Evolutionary conservation across 495 filamentous ascomycete species (phyloP), one percentile per base, ranked within the genome.

Genomic region (Hypoxylon perforatum): DNA sequence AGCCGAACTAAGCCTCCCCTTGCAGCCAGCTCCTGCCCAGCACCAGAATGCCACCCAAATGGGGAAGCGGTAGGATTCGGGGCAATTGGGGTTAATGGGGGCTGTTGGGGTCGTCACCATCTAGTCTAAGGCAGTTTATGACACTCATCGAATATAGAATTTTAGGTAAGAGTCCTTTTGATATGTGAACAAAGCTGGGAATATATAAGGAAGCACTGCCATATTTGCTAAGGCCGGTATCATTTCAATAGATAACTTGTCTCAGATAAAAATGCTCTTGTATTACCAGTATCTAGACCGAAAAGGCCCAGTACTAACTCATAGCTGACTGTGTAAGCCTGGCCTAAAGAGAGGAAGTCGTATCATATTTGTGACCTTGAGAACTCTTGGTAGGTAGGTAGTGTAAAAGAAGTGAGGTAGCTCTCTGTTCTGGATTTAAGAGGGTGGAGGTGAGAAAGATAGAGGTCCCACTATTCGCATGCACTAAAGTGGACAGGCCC

Each of bases 401-500:
- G 9, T 38, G 12, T 2, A 38, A 12, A 38, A n/a, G 35, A 12
- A 38, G 3, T 4, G 35, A 11, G 3, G 12, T 3, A 38, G 2
- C 4, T 38, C 4, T 38, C 35, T 28, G 25, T 28, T 28, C 25
- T 28, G 25, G 25, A 28, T 3, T 28, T 28, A 7, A 28, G 7
- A 28, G 35, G 28, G 45, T 21, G 2, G 44, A 12, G 30, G 17
- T 15, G 12, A 17, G 46, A 36, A 51, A 28, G 15, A 7, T 18
- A 18, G 3, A 3, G 8, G 15, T 38, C 10, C 53, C 2, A 33
- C 3, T n/a, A n/a, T n/a, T n/a, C 55, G 39, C 30, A 45, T 47
- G 47, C 21, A 47, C 36, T 44, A 57, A 61, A 65, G 61, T 38
- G 66, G 61, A 46, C 48, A 58, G 21, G 39, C 17, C 61, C 61